Conservation (phyloP, 129 eudicot species). For the Smallanthus sonchifolius region DNA sequence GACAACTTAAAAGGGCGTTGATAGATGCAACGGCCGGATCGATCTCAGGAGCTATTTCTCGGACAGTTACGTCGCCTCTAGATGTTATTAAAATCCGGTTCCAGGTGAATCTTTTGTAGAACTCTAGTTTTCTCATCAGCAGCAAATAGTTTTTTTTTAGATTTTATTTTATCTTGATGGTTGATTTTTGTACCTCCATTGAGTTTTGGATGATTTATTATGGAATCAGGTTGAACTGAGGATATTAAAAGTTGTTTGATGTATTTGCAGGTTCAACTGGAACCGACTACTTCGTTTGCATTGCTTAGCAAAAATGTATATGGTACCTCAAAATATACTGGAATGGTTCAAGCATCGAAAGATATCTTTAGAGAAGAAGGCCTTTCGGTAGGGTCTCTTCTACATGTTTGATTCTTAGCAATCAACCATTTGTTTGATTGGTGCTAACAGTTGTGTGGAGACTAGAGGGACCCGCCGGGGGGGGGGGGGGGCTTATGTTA, state of each 20-base stretch:
- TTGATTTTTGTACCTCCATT: not conserved
- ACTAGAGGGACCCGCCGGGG: too few relatives aligned
- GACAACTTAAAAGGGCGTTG: slow-evolving; percentile 73
- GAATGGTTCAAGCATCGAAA: slow-evolving; percentile 90
- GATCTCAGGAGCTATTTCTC: slow-evolving; percentile 77
- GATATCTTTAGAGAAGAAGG: slow-evolving; percentile 94
- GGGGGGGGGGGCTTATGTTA: not conserved
- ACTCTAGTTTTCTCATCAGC: not conserved
- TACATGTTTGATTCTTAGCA: not conserved
- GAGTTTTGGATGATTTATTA: slow-evolving; percentile 8
- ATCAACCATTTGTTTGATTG: not conserved
- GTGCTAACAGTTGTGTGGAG: not conserved
- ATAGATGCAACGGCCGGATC: slow-evolving; percentile 88
- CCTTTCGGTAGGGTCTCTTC: slow-evolving; percentile 44
- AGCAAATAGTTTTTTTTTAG: not conserved
- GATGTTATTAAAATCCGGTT: slow-evolving; percentile 96
- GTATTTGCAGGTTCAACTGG: slow-evolving; percentile 71
- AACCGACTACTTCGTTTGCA: slow-evolving; percentile 75
- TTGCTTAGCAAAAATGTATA: slow-evolving; percentile 49
- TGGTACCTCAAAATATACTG: slow-evolving; percentile 68
- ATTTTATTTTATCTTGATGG: not conserved
- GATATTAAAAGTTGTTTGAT: not conserved
- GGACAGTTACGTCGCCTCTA: slow-evolving; percentile 86
- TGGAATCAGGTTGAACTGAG: slow-evolving; percentile 16
- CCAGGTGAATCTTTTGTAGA: slow-evolving; percentile 46